phyloP scores from a whole-genome alignment of 169 alveolate species.

The Cryptosporidium tyzzeri region DNA sequence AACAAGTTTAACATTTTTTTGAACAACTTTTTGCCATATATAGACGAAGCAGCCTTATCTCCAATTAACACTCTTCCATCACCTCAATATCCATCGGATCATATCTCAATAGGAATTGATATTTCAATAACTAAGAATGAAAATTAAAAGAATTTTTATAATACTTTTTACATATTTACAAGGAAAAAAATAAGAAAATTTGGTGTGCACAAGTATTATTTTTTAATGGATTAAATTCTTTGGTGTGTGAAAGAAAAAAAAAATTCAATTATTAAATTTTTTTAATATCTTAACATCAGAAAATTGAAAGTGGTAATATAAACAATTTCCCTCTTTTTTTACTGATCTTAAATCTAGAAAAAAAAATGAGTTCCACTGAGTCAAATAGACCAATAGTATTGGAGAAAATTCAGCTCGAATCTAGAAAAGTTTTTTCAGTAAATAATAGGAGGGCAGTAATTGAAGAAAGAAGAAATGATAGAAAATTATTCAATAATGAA shows the following conservation, averaged over 20 bases:
- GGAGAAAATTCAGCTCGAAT: conserved; percentile 61
- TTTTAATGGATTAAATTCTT: neutral
- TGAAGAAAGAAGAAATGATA: conserved; percentile 61
- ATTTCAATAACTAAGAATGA: conserved; percentile 28
- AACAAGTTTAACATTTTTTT: conserved; percentile 11
- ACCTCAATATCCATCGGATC: conserved; percentile 70
- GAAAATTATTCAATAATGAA: neutral
- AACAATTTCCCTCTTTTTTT: neutral
- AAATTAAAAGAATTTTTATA: neutral
- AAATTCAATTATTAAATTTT: neutral
- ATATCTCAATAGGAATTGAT: conserved; percentile 64
- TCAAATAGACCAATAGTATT: conserved; percentile 55
- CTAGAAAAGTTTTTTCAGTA: conserved; percentile 43
- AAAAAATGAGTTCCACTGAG: neutral
- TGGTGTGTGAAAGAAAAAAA: neutral
- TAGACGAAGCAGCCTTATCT: neutral
- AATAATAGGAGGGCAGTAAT: conserved; percentile 33
- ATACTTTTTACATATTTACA: neutral
- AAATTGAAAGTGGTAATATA: conserved; percentile 6
- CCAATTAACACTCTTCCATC: conserved; percentile 48
- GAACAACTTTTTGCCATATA: conserved; percentile 29
- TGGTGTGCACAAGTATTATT: conserved; percentile 9
- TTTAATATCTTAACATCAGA: neutral
- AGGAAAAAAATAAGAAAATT: neutral
- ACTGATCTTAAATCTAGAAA: neutral